A percentile compares a stretch with the other conserved stretches of the same genome.
These are phyloP conservation scores for Fomitopsis schrenkii DNA, from an alignment of 1,284 basidiomycete species.

Conservation along the genomic window DNA sequence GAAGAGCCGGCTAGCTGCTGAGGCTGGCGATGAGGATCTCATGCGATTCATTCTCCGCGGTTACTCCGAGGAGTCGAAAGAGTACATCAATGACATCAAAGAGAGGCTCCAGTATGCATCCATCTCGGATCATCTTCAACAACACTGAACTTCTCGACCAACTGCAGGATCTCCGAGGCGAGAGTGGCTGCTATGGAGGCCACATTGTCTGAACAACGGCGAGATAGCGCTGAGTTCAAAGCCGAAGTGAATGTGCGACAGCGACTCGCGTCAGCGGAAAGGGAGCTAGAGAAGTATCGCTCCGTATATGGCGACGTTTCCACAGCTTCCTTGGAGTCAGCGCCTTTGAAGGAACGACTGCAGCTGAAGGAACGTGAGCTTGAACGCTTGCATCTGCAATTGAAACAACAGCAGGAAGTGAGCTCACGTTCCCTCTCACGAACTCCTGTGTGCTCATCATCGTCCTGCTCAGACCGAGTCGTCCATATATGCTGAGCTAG, in stretches of 20 bases:
- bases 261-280: slow-evolving; percentile 42
- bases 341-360: slow-evolving; percentile 51
- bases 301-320: slow-evolving; percentile 57
- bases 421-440: not conserved
- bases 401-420: slow-evolving; percentile 52
- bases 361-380: slow-evolving; percentile 62
- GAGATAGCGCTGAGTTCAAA: slow-evolving; percentile 44
- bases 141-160: not conserved
- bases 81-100: slow-evolving; percentile 64
- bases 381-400: slow-evolving; percentile 50
- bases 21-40: slow-evolving; percentile 67
- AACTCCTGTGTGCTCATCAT: not conserved
- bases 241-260: slow-evolving; percentile 52
- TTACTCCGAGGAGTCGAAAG: slow-evolving; percentile 46
- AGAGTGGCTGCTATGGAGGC: slow-evolving; percentile 49
- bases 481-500: slow-evolving; percentile 83
- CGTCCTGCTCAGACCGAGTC: slow-evolving; percentile 52
- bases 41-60: slow-evolving; percentile 66
- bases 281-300: slow-evolving; percentile 58
- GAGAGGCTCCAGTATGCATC: slow-evolving; percentile 52
- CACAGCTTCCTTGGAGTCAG: slow-evolving; percentile 42
- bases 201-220: slow-evolving; percentile 40
- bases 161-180: slow-evolving; percentile 47
- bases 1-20: slow-evolving; percentile 75
- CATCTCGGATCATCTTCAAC: slow-evolving; percentile 6